Evolutionary conservation across 306 rosid species (phyloP), one percentile per base, ranked within the genome.

Genomic region (Pterocarpus macrocarpus): DNA sequence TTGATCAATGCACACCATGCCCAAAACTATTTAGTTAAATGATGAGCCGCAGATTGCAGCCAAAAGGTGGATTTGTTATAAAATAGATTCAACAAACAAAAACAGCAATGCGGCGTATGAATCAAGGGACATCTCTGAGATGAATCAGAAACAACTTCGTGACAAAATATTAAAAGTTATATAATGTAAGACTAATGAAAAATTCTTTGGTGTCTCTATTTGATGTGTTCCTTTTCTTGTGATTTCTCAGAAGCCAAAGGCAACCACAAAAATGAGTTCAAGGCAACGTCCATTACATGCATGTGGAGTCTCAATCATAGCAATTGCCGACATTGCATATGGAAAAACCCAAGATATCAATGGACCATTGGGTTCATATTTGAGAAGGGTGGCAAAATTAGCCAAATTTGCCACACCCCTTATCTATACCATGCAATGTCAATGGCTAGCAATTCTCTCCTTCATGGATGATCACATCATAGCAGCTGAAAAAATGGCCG

Each of bases 281-380:
- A 78, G 94, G 83, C 82, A 78, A 57, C 89, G 86, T 32, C 98
- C 94, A 0, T 71, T 91, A 76, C 94, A 85, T 62, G 83, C 93
- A 14, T 88, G 88, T 69, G 97, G 89, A 53, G 87, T 79, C 73
- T 83, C 97, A 2, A 53, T 87, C 30, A 56, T 91, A 55, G 72
- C 83, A 65, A 80, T 87, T 80, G 87, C 84, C 22, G 68, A 81
- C 78, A 79, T 68, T 68, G 69, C 80, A 66, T 76, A 17, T 53
- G 62, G 66, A 80, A 83, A 66, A 85, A 81, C 86, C 57, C 92
- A 88, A 76, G 39, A 71, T 63, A 71, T 88, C 1, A 84, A 84
- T 59, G 98, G 91, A 67, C 89, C 87, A 5, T 5, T 91, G 74
- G 93, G 95, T 50, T 82, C 86, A 53, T 33, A 80, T 2, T 47